Evolutionary conservation across 805 yeast genomes (phyloP).

Genomic region (Wickerhamomyces kurtzmanii): DNA sequence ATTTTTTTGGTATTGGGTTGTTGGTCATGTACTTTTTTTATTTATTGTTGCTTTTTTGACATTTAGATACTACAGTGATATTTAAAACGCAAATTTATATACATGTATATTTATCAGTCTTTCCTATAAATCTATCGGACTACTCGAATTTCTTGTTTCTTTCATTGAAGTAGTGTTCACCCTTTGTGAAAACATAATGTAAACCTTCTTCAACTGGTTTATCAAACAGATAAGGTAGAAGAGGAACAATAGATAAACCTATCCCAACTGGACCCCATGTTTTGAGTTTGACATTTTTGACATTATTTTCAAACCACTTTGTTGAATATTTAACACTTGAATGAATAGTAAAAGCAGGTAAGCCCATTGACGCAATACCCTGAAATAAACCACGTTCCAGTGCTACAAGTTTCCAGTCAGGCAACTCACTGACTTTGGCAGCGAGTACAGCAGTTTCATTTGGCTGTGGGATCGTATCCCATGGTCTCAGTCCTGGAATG

Average conservation of each 20-base stretch:
- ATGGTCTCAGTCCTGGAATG: slow-evolving; percentile 52
- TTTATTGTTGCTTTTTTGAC: too few species aligned
- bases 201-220: slow-evolving; percentile 71
- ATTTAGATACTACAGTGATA: too few species aligned
- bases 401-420: slow-evolving; percentile 60
- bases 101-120: too few species aligned
- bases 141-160: slow-evolving; percentile 5
- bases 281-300: slow-evolving; percentile 34
- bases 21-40: too few species aligned
- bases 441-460: slow-evolving; percentile 23
- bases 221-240: slow-evolving; percentile 70
- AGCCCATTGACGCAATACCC: slow-evolving; percentile 75
- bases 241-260: slow-evolving; percentile 70
- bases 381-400: slow-evolving; percentile 74
- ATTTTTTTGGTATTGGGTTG: too few species aligned
- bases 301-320: slow-evolving; percentile 42
- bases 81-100: too few species aligned
- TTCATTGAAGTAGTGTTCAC: slow-evolving; percentile 21
- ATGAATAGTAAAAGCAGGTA: slow-evolving; percentile 82
- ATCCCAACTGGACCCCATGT: slow-evolving; percentile 72
- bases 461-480: slow-evolving; percentile 42
- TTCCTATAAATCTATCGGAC: too few species aligned
- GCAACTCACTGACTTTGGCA: slow-evolving; percentile 29
- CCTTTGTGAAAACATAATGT: slow-evolving; percentile 49
- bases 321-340: slow-evolving; percentile 66